Evolutionary conservation across 164 flowering plant genomes (phyloP).

Genomic region (Cinnamomum micranthum): DNA sequence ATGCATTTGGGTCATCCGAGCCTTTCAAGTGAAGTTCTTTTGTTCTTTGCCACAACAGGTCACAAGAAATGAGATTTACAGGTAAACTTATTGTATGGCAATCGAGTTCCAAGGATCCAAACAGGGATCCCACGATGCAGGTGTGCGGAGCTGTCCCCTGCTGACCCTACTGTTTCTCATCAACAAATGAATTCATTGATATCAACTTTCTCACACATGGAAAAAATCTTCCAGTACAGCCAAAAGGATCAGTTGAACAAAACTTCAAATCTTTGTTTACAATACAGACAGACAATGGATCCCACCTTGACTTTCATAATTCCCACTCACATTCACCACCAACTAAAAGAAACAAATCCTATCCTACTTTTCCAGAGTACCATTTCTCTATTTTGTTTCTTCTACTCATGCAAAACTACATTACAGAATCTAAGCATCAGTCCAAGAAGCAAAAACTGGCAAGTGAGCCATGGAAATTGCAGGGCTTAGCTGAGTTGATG

Average conservation of each 20-base stretch:
- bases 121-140: background rate
- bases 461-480: slow-evolving; percentile 51
- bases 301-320: slow-evolving; percentile 21
- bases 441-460: slow-evolving; percentile 82
- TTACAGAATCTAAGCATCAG: slow-evolving; percentile 34
- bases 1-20: too few relatives aligned
- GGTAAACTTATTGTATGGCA: background rate
- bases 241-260: slow-evolving; percentile 17
- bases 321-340: background rate
- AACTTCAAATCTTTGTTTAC: slow-evolving; percentile 25
- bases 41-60: background rate
- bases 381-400: slow-evolving; percentile 4
- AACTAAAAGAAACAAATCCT: background rate
- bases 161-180: slow-evolving; percentile 14
- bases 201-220: slow-evolving; percentile 14
- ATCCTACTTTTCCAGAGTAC: background rate
- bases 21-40: too few relatives aligned
- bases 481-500: slow-evolving; percentile 43
- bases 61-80: background rate
- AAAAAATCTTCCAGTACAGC: slow-evolving; percentile 20
- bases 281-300: slow-evolving; percentile 9
- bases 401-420: slow-evolving; percentile 30
- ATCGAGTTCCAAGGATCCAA: background rate
- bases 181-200: background rate
- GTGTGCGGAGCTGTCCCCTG: slow-evolving; percentile 14